phyloP scores from a whole-genome alignment of 176 grass and related monocot genomes.

The Poa pratensis region DNA sequence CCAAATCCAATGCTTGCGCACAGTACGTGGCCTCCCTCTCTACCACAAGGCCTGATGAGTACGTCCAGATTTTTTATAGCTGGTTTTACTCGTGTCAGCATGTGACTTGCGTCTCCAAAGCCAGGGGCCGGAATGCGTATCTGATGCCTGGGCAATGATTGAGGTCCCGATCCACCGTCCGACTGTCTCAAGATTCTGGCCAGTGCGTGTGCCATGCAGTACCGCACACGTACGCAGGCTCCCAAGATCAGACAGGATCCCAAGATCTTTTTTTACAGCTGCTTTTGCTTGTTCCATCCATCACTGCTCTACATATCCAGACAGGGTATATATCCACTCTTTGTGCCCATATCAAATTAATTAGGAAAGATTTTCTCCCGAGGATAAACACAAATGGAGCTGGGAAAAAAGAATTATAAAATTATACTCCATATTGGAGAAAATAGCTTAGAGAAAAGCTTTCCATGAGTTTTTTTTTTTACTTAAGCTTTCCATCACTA shows the following conservation, averaged over 20 bases:
- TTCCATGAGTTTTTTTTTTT: too few species aligned
- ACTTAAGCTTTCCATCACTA: too few species aligned
- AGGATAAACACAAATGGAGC: too few species aligned
- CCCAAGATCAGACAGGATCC: not conserved
- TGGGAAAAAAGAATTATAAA: too few species aligned
- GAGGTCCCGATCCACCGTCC: not conserved
- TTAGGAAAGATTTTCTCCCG: too few species aligned
- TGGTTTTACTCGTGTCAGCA: not conserved
- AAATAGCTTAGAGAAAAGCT: too few species aligned
- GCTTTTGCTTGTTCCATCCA: not conserved
- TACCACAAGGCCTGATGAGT: too few species aligned
- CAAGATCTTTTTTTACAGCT: constrained; percentile 1
- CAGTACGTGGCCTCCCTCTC: too few species aligned
- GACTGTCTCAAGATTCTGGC: not conserved
- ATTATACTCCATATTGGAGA: too few species aligned
- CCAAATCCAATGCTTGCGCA: too few species aligned
- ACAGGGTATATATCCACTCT: not conserved
- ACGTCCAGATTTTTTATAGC: too few species aligned
- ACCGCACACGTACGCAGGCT: not conserved
- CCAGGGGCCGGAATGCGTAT: not conserved
- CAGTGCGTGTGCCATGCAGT: not conserved
- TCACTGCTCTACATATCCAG: not conserved
- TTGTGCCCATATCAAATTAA: not conserved
- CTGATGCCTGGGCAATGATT: not conserved
- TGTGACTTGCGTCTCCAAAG: not conserved